Conservation (phyloP, 1,139 yeast genomes). For the Diutina neorugosa region DNA sequence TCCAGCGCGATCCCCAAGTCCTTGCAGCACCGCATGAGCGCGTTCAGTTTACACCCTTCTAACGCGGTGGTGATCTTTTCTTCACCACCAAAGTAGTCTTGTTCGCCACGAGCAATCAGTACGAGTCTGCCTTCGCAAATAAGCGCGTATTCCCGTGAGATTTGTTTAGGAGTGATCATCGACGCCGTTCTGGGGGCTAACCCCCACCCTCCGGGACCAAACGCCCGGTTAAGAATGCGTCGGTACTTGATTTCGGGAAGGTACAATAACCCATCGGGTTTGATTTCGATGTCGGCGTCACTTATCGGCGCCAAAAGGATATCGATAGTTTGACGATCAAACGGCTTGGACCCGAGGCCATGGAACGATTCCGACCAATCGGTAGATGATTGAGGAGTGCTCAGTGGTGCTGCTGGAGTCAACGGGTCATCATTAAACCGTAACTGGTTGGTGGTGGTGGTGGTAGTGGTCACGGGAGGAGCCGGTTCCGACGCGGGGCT, state of each 20-base stretch:
- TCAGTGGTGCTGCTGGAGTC: not conserved
- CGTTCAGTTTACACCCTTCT: conserved; percentile 95
- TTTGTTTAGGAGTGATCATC: conserved; percentile 46
- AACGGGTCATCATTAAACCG: not conserved
- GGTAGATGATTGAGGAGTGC: conserved; percentile 7
- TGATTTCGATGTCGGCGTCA: conserved; percentile 73
- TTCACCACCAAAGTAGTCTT: conserved; percentile 73
- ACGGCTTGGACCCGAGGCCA: conserved; percentile 75
- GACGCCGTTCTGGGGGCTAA: conserved; percentile 88
- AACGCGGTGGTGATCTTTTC: conserved; percentile 89
- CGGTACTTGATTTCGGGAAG: conserved; percentile 93
- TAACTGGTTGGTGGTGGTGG: not conserved
- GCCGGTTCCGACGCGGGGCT: not conserved
- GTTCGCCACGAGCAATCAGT: conserved; percentile 91
- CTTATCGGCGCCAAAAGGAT: conserved; percentile 48
- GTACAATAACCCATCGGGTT: conserved; percentile 87
- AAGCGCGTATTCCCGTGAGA: conserved; percentile 81
- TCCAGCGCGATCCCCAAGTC: conserved; percentile 95
- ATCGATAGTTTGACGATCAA: conserved; percentile 46
- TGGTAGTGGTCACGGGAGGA: not conserved
- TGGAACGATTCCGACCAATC: conserved; percentile 71
- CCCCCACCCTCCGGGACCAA: conserved; percentile 99
- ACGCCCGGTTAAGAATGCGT: conserved; percentile 74
- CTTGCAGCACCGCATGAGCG: conserved; percentile 95
- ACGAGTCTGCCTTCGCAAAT: conserved; percentile 82